Evolutionary conservation across 2,329 filamentous ascomycete genomes (phyloP), one percentile per base, ranked within the genome.

Genomic region (Alternaria gaisen): DNA sequence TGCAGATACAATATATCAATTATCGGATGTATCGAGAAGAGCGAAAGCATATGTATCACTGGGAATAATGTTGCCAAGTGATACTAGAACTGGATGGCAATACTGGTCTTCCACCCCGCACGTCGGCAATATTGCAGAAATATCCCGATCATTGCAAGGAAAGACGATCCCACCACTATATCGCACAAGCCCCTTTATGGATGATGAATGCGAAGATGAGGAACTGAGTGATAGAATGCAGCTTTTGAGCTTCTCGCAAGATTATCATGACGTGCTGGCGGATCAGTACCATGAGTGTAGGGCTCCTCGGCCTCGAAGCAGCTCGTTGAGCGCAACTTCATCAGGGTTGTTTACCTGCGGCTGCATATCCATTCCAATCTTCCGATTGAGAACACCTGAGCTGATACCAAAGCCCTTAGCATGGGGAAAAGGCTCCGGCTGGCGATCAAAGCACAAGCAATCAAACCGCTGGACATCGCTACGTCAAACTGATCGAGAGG

Each of bases 161-260:
- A 69, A 66, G 60, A 65, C 56, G 38, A 46, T 66, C 9, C 64
- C 51, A 12, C 53, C 66, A 14, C 24, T 69, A 10, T 62, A 65
- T 46, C 65, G 58, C 44, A 60, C 47, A 26, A 64, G 43, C 34
- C 53, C 61, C 5, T 56, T 69, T 14, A 43, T 53, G 12, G 60
- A 69, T n/a, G 65, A 71, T 34, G 58, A 50, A 36, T 66, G 61
- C 59, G 68, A 67, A 41, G 63, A 69, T 46, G 41, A 54, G 8
- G 66, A 69, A 1, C 57, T 71, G 57, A 64, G 67, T 41, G 68
- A 71, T 8, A 69, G 65, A 47, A 53, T 67, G 34, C 60, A 66
- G 42, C 58, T 70, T 44, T 44, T 73, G n/a, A 71, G 68, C 52
- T 72, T 74, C 44, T 70, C 68, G 12, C 71, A 75, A 56, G 75